These are phyloP conservation scores for Puccinia novopanici DNA, from an alignment of 1,284 basidiomycete species.

Conservation along the genomic window DNA sequence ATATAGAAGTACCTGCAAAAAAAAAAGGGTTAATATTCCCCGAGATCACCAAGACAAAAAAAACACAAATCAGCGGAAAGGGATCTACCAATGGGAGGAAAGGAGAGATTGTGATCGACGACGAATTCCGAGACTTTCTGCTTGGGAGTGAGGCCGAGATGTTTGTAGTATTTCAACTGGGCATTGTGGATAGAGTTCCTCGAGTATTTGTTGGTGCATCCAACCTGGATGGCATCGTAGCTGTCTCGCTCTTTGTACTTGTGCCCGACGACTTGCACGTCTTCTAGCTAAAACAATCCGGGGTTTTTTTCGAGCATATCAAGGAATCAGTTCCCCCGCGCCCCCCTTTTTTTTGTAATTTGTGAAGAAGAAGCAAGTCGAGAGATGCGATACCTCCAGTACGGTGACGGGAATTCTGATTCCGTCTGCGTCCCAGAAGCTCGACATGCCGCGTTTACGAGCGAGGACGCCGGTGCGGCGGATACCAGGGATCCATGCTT, in stretches of 20 bases:
- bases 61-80: slow-evolving; percentile 42
- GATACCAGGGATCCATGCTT: slow-evolving; percentile 77
- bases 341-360: not conserved
- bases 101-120: slow-evolving; percentile 78
- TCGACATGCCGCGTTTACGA: slow-evolving; percentile 92
- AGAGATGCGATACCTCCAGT: slow-evolving; percentile 73
- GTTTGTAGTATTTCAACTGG: slow-evolving; percentile 64
- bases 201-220: slow-evolving; percentile 71
- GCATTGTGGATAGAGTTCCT: slow-evolving; percentile 75
- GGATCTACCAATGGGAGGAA: slow-evolving; percentile 77
- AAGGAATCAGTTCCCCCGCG: not conserved
- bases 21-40: too few species aligned
- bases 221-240: slow-evolving; percentile 83
- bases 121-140: slow-evolving; percentile 85
- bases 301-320: not conserved
- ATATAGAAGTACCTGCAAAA: slow-evolving; percentile 87
- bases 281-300: slow-evolving; percentile 62
- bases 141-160: slow-evolving; percentile 80
- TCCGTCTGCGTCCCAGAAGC: slow-evolving; percentile 87
- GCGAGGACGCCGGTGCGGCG: slow-evolving; percentile 92
- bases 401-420: slow-evolving; percentile 86
- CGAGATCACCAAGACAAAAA: too few species aligned
- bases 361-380: too few species aligned
- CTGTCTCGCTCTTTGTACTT: slow-evolving; percentile 59
- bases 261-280: slow-evolving; percentile 61